Evolutionary conservation across 768 basidiomycete genomes (phyloP).

Genomic region (Suillus subalutaceus): DNA sequence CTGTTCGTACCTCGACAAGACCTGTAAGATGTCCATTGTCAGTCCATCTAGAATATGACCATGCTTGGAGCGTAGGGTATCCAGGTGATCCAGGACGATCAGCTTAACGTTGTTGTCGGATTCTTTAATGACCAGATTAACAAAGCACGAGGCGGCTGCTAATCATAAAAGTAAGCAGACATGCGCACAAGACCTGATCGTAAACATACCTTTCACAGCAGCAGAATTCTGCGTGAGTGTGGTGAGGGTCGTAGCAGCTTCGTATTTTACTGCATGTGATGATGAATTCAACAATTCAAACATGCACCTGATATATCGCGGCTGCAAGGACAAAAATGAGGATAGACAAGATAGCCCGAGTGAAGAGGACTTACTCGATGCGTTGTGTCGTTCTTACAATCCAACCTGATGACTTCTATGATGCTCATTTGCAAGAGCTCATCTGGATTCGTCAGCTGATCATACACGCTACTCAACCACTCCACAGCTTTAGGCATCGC

Average conservation of each 20-base stretch:
- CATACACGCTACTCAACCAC: constrained; percentile 85
- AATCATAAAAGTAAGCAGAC: constrained; percentile 10
- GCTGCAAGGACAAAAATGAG: constrained; percentile 42
- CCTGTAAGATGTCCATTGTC: constrained; percentile 94
- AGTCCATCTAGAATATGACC: constrained; percentile 87
- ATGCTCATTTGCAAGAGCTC: constrained; percentile 95
- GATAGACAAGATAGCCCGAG: not conserved
- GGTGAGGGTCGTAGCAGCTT: constrained; percentile 94
- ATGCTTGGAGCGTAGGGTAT: constrained; percentile 79
- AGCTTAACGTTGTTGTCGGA: constrained; percentile 99
- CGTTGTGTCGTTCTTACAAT: constrained; percentile 39
- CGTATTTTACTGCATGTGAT: constrained; percentile 95
- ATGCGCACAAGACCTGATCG: not conserved
- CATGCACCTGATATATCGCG: constrained; percentile 93
- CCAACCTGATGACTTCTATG: constrained; percentile 90
- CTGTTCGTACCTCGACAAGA: constrained; percentile 68
- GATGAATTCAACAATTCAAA: constrained; percentile 81
- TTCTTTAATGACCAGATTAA: constrained; percentile 90
- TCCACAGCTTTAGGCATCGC: constrained; percentile 91
- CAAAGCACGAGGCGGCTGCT: constrained; percentile 90
- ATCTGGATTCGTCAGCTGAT: constrained; percentile 80
- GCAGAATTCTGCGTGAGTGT: constrained; percentile 93
- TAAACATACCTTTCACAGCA: constrained; percentile 81
- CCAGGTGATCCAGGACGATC: constrained; percentile 92
- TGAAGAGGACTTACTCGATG: constrained; percentile 62